Evolutionary conservation across 2,329 filamentous ascomycete species (phyloP).

Genomic region (Emmonsia crescens): DNA sequence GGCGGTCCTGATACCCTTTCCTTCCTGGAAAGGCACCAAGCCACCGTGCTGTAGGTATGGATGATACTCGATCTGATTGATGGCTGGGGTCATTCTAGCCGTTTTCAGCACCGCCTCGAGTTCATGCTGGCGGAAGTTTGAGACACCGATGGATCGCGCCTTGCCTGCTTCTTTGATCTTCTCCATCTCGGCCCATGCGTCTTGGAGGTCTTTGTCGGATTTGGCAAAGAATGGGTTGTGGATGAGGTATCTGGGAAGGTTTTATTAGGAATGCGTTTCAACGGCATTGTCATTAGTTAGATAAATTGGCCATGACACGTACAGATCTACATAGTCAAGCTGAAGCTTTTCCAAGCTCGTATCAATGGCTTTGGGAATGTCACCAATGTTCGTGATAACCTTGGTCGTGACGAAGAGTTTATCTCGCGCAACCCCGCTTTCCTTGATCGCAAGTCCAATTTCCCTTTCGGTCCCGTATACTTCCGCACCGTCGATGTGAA

Average conservation of each 20-base stretch:
- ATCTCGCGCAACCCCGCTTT: conserved; percentile 36
- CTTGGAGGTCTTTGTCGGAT: conserved; percentile 44
- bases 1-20: conserved; percentile 31
- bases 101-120: conserved; percentile 42
- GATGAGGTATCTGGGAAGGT: conserved; percentile 45
- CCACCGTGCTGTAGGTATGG: conserved; percentile 38
- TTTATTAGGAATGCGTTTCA: not conserved
- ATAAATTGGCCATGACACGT: conserved; percentile 13
- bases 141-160: conserved; percentile 51
- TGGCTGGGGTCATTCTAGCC: conserved; percentile 30
- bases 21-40: conserved; percentile 31
- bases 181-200: conserved; percentile 52
- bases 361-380: conserved; percentile 47
- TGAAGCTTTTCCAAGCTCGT: conserved; percentile 49
- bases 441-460: conserved; percentile 39
- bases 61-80: conserved; percentile 37
- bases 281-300: not conserved
- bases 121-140: conserved; percentile 47
- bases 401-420: conserved; percentile 48
- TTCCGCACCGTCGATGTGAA: conserved; percentile 54
- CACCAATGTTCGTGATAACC: conserved; percentile 40
- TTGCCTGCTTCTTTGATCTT: conserved; percentile 46
- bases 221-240: conserved; percentile 50
- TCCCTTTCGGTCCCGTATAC: conserved; percentile 41
- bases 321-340: conserved; percentile 53